Base-by-base conservation (phyloP, 495 filamentous ascomycete genomes). In the Penicillium taxi region DNA sequence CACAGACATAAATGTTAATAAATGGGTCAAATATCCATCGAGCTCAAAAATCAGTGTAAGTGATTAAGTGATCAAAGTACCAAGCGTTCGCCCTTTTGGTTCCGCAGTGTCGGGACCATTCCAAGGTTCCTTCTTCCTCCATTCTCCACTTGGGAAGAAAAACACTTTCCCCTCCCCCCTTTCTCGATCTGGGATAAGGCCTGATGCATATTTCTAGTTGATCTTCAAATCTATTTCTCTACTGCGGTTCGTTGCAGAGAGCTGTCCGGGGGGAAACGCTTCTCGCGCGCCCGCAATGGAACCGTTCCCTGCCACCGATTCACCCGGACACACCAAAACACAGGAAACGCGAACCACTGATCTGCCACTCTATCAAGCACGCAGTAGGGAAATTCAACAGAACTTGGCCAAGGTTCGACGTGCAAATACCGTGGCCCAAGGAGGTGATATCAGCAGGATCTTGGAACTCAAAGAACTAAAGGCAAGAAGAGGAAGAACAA, bases 361-460 rank as follows among this genome's bases (percentile, higher is more conserved):
- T 25, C 23, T 53, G 22, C 40, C 48, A 14, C 32, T 41, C 13
- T 29, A 41, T 32, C 40, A 36, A 42, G 38, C 48, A 22, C 35
- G 46, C 35, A 39, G 41, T 24, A 34, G 47, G 34, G 53, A 50
- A 25, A n/a, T 33, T 30, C 45, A 43, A 7, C 33, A 56, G 52
- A 43, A 45, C 41, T 39, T 43, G 16, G 48, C 56, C 11, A 41
- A 41, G 40, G 32, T 70, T 19, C 59, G 64, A 44, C 61, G 64
- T 30, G 64, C 66, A 39, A 59, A 68, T 39, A 70, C 66, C 6
- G 59, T 70, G 30, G 53, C 59, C 44, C 64, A 64, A 38, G 53
- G 54, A 15, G 56, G 42, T 38, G 48, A 55, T 24, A 48, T 57
- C 11, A 63, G 53, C 36, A 53, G 53, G 29, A 59, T 54, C 33